These are phyloP conservation scores for Lactifluus subvellereus DNA, from an alignment of 768 basidiomycete genomes.

Conservation along the genomic window DNA sequence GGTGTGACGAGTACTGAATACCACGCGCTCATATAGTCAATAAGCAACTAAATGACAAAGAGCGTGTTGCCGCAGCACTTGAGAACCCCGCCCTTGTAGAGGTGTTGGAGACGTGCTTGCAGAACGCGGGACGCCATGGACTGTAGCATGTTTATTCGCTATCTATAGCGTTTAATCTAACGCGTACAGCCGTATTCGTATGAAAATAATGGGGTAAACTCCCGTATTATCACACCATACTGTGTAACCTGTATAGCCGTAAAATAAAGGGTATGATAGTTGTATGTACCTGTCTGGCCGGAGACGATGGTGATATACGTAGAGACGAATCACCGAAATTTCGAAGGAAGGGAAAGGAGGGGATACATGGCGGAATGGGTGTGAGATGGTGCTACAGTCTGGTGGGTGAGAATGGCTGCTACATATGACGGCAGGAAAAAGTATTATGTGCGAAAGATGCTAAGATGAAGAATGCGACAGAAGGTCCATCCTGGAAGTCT, in stretches of 20 bases:
- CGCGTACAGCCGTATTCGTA: neutral
- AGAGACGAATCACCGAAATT: neutral
- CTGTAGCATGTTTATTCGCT: neutral
- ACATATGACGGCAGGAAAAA: slow-evolving; percentile 3
- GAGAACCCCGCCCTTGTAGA: slow-evolving; percentile 85
- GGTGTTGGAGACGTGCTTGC: slow-evolving; percentile 77
- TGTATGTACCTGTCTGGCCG: slow-evolving; percentile 11
- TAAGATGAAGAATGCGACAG: slow-evolving; percentile 5
- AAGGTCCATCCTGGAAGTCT: slow-evolving; percentile 1
- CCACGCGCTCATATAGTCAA: slow-evolving; percentile 55
- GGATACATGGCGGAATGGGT: slow-evolving; percentile 8
- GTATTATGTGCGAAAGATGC: slow-evolving; percentile 2
- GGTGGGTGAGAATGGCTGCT: slow-evolving; percentile 11
- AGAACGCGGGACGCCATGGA: slow-evolving; percentile 22
- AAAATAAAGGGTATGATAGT: slow-evolving; percentile 15
- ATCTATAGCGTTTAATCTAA: neutral
- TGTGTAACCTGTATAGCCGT: neutral
- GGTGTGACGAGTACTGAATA: neutral
- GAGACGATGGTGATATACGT: slow-evolving; percentile 6
- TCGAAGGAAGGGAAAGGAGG: neutral
- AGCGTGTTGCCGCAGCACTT: slow-evolving; percentile 92
- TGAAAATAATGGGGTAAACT: neutral
- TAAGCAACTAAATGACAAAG: slow-evolving; percentile 98
- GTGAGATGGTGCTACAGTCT: slow-evolving; percentile 11
- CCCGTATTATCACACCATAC: neutral